Conservation (phyloP, 805 yeast genomes). For the Starmera amethionina region DNA sequence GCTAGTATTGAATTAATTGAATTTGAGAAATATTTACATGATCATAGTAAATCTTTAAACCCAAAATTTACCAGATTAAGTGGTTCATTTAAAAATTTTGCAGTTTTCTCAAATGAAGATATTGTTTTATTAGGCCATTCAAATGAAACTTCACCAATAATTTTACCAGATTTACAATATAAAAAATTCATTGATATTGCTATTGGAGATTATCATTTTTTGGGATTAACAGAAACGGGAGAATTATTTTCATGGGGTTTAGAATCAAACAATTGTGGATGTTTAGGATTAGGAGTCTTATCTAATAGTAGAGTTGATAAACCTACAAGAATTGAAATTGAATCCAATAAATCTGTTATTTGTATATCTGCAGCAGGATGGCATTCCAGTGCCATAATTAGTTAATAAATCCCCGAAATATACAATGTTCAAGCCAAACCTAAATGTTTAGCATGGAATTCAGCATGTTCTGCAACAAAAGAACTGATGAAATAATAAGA, state of each 20-base stretch:
- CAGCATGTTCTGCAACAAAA: slow-evolving; percentile 76
- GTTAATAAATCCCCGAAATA: slow-evolving; percentile 1
- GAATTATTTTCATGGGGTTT: slow-evolving; percentile 57
- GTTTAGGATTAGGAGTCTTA: slow-evolving; percentile 52
- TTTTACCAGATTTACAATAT: slow-evolving; percentile 34
- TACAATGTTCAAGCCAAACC: slow-evolving; percentile 20
- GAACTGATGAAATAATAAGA: slow-evolving; percentile 78
- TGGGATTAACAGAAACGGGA: slow-evolving; percentile 55
- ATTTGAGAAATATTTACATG: slow-evolving; percentile 24
- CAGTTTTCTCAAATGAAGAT: slow-evolving; percentile 44
- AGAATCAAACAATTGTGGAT: slow-evolving; percentile 55
- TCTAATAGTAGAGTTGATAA: slow-evolving; percentile 22
- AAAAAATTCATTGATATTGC: slow-evolving; percentile 43
- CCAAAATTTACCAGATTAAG: slow-evolving; percentile 38
- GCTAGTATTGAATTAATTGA: slow-evolving; percentile 16
- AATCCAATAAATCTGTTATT: slow-evolving; percentile 26
- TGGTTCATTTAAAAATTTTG: slow-evolving; percentile 46
- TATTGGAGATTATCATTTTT: slow-evolving; percentile 62
- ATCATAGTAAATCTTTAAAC: slow-evolving; percentile 7
- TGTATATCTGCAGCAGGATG: slow-evolving; percentile 71
- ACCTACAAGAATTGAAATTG: slow-evolving; percentile 31
- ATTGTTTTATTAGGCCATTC: slow-evolving; percentile 9
- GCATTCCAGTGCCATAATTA: slow-evolving; percentile 63
- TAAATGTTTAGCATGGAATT: slow-evolving; percentile 68
- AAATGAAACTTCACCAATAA: background rate